A percentile compares a stretch with the other conserved stretches of the same genome.
These are phyloP conservation scores for Ajuga chamaepitys DNA, from an alignment of 257 asterid species.

Conservation along the genomic window DNA sequence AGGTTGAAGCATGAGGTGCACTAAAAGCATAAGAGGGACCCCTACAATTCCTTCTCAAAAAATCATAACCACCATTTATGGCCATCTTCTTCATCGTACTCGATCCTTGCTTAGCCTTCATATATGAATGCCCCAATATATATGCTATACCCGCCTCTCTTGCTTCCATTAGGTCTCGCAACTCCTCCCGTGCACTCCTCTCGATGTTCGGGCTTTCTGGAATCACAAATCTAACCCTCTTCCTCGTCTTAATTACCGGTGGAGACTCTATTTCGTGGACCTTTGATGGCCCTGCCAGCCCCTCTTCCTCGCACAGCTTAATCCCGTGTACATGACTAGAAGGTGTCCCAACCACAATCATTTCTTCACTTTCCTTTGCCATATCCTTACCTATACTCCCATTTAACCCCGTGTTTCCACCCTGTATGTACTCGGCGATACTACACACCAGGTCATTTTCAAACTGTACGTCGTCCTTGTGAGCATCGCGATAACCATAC, in stretches of 20 bases:
- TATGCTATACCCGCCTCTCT: conserved; percentile 84
- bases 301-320: conserved; percentile 28
- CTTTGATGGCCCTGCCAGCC: conserved; percentile 41
- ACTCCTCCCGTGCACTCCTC: conserved; percentile 39
- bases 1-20: conserved; percentile 81
- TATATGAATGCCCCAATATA: conserved; percentile 75
- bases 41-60: conserved; percentile 81
- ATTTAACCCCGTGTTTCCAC: conserved; percentile 16
- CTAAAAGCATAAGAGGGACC: conserved; percentile 52
- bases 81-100: conserved; percentile 59
- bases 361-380: conserved; percentile 27
- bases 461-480: conserved; percentile 63
- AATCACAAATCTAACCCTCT: conserved; percentile 65
- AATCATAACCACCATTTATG: conserved; percentile 74
- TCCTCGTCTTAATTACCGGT: conserved; percentile 24
- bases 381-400: conserved; percentile 11
- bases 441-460: conserved; percentile 80
- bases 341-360: conserved; percentile 73
- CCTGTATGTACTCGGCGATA: conserved; percentile 72
- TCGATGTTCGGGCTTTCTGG: conserved; percentile 65
- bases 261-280: conserved; percentile 35
- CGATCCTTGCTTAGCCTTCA: conserved; percentile 81
- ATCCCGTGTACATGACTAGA: conserved; percentile 50
- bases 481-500: conserved; percentile 84
- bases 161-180: conserved; percentile 74